phyloP scores from a whole-genome alignment of 306 rosid species.

The Bauhinia variegata region DNA sequence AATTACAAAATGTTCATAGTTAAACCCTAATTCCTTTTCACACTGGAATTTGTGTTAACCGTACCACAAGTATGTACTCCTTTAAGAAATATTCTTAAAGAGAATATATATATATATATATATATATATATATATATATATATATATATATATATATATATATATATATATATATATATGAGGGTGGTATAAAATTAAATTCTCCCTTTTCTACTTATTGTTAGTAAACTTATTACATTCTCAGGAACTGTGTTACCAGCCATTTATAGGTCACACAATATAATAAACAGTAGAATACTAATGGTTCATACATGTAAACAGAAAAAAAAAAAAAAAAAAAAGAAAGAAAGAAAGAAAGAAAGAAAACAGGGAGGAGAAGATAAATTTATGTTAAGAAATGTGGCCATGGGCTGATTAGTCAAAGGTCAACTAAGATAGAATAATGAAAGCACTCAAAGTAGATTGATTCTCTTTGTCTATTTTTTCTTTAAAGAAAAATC shows the following conservation, averaged over 20 bases:
- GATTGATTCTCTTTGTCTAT: conserved; percentile 32
- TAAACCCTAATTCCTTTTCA: conserved; percentile 18
- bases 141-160: no score
- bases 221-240: conserved; percentile 38
- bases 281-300: no score
- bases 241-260: conserved; percentile 36
- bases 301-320: conserved; percentile 39
- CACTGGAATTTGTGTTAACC: conserved; percentile 32
- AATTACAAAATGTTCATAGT: not conserved
- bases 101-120: no score
- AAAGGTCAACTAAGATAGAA: conserved; percentile 48
- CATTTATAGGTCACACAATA: no score
- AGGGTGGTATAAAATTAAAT: conserved; percentile 28
- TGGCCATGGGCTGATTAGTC: conserved; percentile 42
- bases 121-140: no score
- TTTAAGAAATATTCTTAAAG: conserved; percentile 50
- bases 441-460: conserved; percentile 37
- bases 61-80: conserved; percentile 44
- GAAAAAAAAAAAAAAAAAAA: no score
- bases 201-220: conserved; percentile 26
- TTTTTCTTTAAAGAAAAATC: not conserved
- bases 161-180: conserved; percentile 46
- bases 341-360: no score
- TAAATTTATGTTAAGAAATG: conserved; percentile 38
- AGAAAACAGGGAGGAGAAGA: conserved; percentile 19